phyloP scores from a whole-genome alignment of 768 basidiomycete species.

The Leccinum aurantiacum region DNA sequence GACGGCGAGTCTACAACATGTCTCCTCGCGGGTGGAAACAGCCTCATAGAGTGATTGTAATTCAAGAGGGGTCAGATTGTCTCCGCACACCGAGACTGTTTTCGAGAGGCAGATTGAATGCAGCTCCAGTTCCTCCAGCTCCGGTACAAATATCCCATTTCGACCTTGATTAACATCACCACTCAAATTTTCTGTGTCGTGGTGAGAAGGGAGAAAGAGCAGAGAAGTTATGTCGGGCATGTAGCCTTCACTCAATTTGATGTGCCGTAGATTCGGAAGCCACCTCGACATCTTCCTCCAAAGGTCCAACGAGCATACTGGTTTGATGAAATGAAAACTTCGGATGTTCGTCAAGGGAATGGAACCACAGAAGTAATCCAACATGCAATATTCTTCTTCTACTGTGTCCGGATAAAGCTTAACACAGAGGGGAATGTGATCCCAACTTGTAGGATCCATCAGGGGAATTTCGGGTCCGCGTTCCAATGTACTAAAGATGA shows the following conservation, averaged over 20 bases:
- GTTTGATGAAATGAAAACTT: not conserved
- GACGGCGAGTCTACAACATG: not conserved
- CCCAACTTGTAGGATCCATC: too few relatives aligned
- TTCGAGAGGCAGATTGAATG: not conserved
- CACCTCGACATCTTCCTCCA: constrained; percentile 5
- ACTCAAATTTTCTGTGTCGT: not conserved
- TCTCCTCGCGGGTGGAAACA: not conserved
- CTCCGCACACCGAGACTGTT: too few relatives aligned
- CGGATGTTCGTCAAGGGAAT: not conserved
- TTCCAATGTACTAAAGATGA: not conserved
- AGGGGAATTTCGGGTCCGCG: not conserved
- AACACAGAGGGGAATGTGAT: too few relatives aligned
- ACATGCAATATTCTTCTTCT: not conserved
- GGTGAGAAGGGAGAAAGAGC: not conserved
- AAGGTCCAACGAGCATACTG: not conserved
- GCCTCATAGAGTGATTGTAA: not conserved
- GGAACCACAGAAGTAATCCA: not conserved
- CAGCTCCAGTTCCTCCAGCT: not conserved
- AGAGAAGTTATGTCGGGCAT: not conserved
- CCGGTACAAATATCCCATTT: not conserved
- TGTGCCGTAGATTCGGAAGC: constrained; percentile 2
- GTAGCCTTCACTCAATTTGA: not conserved
- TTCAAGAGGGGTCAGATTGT: not conserved
- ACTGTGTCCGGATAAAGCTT: too few relatives aligned
- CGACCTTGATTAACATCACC: not conserved